Conservation (phyloP, 2,329 filamentous ascomycete species). For the Phyllosticta capitalensis region DNA sequence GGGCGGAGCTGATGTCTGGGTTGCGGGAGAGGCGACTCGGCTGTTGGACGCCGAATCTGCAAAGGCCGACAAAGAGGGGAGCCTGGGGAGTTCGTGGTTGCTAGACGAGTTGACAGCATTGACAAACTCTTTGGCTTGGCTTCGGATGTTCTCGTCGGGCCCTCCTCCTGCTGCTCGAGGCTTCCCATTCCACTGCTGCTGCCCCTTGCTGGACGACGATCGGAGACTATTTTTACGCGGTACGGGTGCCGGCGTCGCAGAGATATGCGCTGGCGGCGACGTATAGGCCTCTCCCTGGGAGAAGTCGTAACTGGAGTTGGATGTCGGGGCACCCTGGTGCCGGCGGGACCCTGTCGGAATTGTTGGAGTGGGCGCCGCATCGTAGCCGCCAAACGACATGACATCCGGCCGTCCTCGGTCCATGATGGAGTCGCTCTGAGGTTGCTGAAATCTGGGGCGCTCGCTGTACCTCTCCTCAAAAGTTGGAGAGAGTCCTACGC, state of each 20-base stretch:
- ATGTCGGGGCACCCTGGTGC: constrained; percentile 30
- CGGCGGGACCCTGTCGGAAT: constrained; percentile 70
- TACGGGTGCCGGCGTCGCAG: constrained; percentile 27
- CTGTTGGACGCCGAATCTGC: constrained; percentile 44
- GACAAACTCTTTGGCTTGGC: constrained; percentile 40
- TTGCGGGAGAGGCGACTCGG: constrained; percentile 36
- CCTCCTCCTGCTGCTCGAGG: constrained; percentile 17
- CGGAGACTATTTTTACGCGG: constrained; percentile 43
- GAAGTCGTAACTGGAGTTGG: constrained; percentile 23
- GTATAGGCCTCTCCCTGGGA: constrained; percentile 26
- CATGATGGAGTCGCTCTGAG: constrained; percentile 33
- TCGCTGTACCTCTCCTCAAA: constrained; percentile 52
- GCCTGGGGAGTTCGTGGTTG: constrained; percentile 29
- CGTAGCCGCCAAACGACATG: constrained; percentile 49
- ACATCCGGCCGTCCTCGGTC: constrained; percentile 35
- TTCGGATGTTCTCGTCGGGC: constrained; percentile 31
- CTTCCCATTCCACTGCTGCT: constrained; percentile 30
- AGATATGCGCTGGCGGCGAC: constrained; percentile 32
- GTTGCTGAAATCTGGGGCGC: constrained; percentile 13
- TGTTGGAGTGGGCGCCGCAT: constrained; percentile 78
- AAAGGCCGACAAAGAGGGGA: constrained; percentile 27
- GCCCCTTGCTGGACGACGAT: constrained; percentile 44
- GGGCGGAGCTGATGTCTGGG: constrained; percentile 23
- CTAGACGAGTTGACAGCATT: constrained; percentile 33
- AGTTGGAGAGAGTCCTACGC: constrained; percentile 55